Conservation (phyloP, 2,329 filamentous ascomycete genomes). For the Aspergillus sp. region DNA sequence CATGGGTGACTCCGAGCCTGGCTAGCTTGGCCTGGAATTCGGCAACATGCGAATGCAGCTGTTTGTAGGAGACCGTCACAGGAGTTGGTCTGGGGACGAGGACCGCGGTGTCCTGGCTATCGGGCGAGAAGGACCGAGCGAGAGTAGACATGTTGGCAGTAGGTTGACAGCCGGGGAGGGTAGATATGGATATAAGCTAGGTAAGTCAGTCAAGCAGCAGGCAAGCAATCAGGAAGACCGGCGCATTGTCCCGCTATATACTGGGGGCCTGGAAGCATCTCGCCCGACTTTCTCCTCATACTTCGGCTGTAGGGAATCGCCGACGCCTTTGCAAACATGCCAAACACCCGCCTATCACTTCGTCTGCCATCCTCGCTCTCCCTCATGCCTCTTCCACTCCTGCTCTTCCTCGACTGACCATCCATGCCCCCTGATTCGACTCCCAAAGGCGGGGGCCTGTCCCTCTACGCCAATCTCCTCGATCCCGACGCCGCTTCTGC, state of each 20-base stretch:
- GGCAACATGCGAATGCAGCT: slow-evolving; percentile 56
- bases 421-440: slow-evolving; percentile 16
- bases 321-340: not conserved
- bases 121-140: slow-evolving; percentile 46
- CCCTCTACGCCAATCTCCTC: slow-evolving; percentile 77
- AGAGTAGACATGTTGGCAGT: slow-evolving; percentile 29
- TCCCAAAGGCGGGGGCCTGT: slow-evolving; percentile 44
- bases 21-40: slow-evolving; percentile 72
- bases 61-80: slow-evolving; percentile 60
- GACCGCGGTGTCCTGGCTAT: slow-evolving; percentile 51
- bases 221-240: too few relatives aligned
- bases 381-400: not conserved
- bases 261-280: too few relatives aligned
- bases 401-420: slow-evolving; percentile 7
- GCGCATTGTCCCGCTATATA: too few relatives aligned
- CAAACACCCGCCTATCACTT: not conserved
- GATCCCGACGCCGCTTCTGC: slow-evolving; percentile 41
- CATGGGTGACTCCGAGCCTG: slow-evolving; percentile 58
- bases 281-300: too few relatives aligned
- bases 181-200: not conserved
- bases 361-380: too few relatives aligned
- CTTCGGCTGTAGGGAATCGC: too few relatives aligned
- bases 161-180: not conserved
- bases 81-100: slow-evolving; percentile 60
- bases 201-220: not conserved